phyloP scores from a whole-genome alignment of 768 basidiomycete genomes.

The Calocybe cyanea region DNA sequence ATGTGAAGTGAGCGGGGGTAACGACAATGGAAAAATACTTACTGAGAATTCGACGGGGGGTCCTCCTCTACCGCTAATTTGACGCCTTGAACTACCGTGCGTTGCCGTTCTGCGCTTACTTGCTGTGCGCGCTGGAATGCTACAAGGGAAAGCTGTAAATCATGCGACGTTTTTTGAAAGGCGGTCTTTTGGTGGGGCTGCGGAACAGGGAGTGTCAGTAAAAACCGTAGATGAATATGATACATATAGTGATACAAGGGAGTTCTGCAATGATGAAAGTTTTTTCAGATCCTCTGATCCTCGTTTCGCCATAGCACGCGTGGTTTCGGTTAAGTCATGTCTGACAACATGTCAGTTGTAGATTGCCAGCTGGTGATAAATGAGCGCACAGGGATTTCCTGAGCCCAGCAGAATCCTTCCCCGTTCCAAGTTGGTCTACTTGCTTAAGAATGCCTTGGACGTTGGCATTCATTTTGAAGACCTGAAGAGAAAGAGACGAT shows the following conservation, averaged over 20 bases:
- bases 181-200: constrained; percentile 80
- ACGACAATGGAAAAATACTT: constrained; percentile 8
- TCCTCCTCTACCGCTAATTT: constrained; percentile 83
- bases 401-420: constrained; percentile 72
- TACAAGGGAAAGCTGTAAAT: constrained; percentile 84
- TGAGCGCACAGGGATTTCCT: constrained; percentile 78
- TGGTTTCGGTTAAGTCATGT: constrained; percentile 92
- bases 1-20: constrained; percentile 7
- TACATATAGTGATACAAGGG: constrained; percentile 42
- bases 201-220: neutral
- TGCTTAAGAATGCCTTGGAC: constrained; percentile 92
- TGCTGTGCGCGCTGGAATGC: constrained; percentile 92
- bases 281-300: constrained; percentile 92
- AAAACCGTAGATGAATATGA: neutral
- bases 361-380: neutral
- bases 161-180: constrained; percentile 89
- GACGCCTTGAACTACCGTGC: constrained; percentile 84
- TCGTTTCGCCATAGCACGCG: constrained; percentile 91
- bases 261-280: constrained; percentile 63
- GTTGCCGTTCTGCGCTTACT: constrained; percentile 83
- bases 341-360: constrained; percentile 34
- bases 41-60: constrained; percentile 27
- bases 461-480: constrained; percentile 98
- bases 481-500: constrained; percentile 81
- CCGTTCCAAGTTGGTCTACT: constrained; percentile 93